These are phyloP conservation scores for Blastobotrys arbuscula DNA, from an alignment of 1,139 yeast species.

Conservation along the genomic window DNA sequence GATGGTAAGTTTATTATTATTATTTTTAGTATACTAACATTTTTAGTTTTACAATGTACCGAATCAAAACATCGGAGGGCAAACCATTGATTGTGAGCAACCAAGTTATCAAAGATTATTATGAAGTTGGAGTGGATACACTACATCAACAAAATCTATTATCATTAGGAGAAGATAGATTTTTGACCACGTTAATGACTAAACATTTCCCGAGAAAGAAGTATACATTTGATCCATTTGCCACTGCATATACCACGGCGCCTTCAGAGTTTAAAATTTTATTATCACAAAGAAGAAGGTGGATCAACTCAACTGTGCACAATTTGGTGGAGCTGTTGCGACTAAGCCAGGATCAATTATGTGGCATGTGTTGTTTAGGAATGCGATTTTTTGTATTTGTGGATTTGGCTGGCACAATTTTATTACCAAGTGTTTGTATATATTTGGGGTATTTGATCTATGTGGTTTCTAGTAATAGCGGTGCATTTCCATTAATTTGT, in stretches of 20 bases:
- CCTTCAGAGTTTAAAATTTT: constrained; percentile 31
- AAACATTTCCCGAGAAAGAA: constrained; percentile 32
- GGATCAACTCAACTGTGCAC: constrained; percentile 38
- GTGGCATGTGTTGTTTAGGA: constrained; percentile 36
- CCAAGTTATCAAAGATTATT: constrained; percentile 32
- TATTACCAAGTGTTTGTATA: constrained; percentile 79
- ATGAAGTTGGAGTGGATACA: constrained; percentile 32
- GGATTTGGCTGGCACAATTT: constrained; percentile 42
- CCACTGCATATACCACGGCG: constrained; percentile 32
- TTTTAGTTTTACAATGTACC: constrained; percentile 33
- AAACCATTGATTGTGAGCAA: constrained; percentile 65
- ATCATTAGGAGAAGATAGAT: constrained; percentile 35
- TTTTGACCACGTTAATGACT: constrained; percentile 33
- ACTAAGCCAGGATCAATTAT: constrained; percentile 28
- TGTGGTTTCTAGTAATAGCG: constrained; percentile 53
- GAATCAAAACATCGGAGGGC: constrained; percentile 48
- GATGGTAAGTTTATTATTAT: constrained; percentile 23
- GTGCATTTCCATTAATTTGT: constrained; percentile 71
- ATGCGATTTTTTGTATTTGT: constrained; percentile 35
- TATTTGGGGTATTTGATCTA: constrained; percentile 72
- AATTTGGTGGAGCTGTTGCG: constrained; percentile 33
- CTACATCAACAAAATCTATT: constrained; percentile 34
- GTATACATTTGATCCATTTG: constrained; percentile 33
- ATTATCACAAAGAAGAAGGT: constrained; percentile 36
- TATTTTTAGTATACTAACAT: constrained; percentile 2